Evolutionary conservation across 1,139 yeast genomes (phyloP).

Genomic region (Taphrina populina): DNA sequence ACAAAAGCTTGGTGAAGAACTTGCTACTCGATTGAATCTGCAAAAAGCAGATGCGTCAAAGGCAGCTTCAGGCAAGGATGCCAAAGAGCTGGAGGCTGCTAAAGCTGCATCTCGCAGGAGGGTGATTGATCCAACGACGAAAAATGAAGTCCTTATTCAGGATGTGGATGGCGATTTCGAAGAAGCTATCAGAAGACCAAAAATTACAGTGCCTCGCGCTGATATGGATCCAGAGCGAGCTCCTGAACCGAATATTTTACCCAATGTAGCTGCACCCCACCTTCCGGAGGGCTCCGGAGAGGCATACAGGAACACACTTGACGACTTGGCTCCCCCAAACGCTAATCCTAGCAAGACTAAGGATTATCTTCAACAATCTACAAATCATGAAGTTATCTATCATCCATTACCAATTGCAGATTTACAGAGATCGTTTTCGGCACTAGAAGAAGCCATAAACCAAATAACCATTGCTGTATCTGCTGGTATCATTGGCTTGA

Average conservation of each 20-base stretch:
- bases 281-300: constrained; percentile 30
- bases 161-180: constrained; percentile 33
- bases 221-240: constrained; percentile 20
- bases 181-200: constrained; percentile 23
- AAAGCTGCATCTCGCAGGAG: constrained; percentile 26
- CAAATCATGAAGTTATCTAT: constrained; percentile 31
- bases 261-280: constrained; percentile 31
- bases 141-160: constrained; percentile 29
- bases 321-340: constrained; percentile 35
- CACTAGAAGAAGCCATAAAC: constrained; percentile 24
- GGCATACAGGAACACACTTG: constrained; percentile 29
- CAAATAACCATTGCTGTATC: constrained; percentile 19
- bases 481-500: constrained; percentile 13
- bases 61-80: constrained; percentile 30
- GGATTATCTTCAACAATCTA: constrained; percentile 27
- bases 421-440: constrained; percentile 22
- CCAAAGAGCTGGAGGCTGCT: constrained; percentile 9
- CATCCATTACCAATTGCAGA: constrained; percentile 34
- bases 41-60: constrained; percentile 30
- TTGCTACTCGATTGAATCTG: constrained; percentile 23
- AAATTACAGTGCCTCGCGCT: constrained; percentile 27
- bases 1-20: constrained; percentile 29
- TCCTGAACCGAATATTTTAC: constrained; percentile 20
- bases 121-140: constrained; percentile 33
- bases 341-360: constrained; percentile 33